Evolutionary conservation across 257 asterid species (phyloP), one percentile per base, ranked within the genome.

Genomic region (Nicotiana undulata): DNA sequence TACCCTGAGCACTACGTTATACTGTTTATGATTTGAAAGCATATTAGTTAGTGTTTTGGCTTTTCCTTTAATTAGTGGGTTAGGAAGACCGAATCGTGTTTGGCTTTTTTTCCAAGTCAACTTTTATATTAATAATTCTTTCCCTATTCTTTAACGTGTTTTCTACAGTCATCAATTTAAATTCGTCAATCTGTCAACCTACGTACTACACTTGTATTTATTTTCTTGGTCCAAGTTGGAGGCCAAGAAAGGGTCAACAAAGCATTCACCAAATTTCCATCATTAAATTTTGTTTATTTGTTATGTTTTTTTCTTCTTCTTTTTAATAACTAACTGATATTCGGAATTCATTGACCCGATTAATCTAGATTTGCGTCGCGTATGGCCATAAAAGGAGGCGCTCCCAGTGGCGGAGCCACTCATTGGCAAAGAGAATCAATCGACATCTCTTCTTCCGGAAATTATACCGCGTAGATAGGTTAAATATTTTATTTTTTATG

Each of bases 1-100:
- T 22, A 22, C 77, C 77, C 34, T 13, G 44, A 44, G 77, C 77
- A 70, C 59, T 70, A 70, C 15, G 59, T 70, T 70, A 8, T 15
- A 49, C 40, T 24, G 3, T 74, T 46, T 74, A 22, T 74, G 10
- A 74, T 74, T 49, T 74, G 61, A 24, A 44, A 26, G 20, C 78
- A 46, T 40, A 40, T 72, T 46, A 72, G 78, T 72, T 72, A 72
- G 78, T 72, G 78, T 22, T 72, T 72, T 72, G 40, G 78, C 78
- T 72, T 72, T 72, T 72, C 72, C 60, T 72, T 72, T 13, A 20
- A 13, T 72, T 46, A 72, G 34, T 24, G 60, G 24, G 40, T 72
- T 72, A 22, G 78, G 40, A 74, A 49, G 61, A 74, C 79, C 40
- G 18, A 49, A 49, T 74, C 40, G 3, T 74, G 15, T 22, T 31